Percentiles rank a stretch among this genome's conserved stretches.
Conservation (phyloP, 768 basidiomycete species). For the Sutorius australiensis region DNA sequence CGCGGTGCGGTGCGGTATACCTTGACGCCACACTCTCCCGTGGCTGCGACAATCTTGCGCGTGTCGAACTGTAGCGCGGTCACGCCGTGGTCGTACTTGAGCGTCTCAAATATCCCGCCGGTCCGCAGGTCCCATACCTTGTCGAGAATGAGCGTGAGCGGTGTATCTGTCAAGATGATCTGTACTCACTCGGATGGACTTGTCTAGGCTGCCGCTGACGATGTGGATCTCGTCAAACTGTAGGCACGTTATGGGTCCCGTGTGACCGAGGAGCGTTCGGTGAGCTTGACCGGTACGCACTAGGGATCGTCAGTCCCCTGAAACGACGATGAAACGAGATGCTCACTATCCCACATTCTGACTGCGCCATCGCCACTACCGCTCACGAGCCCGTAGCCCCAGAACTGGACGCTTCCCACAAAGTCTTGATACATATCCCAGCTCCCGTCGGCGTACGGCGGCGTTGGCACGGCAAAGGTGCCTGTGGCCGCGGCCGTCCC, state of each 20-base stretch:
- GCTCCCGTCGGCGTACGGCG: constrained; percentile 83
- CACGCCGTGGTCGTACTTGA: constrained; percentile 87
- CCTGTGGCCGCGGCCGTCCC: constrained; percentile 54
- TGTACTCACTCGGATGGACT: constrained; percentile 73
- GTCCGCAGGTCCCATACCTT: constrained; percentile 97
- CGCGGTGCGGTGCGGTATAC: constrained; percentile 36
- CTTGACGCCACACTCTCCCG: constrained; percentile 92
- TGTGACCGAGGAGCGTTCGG: constrained; percentile 89
- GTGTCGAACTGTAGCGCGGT: constrained; percentile 93
- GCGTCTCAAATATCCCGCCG: constrained; percentile 82
- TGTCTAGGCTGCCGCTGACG: constrained; percentile 90
- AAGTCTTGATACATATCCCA: constrained; percentile 98
- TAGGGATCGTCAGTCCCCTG: constrained; percentile 28
- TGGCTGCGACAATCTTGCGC: constrained; percentile 86
- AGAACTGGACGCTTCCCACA: constrained; percentile 96
- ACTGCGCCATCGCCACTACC: constrained; percentile 97
- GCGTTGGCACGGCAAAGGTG: constrained; percentile 76
- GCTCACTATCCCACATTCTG: constrained; percentile 98
- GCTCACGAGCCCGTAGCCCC: constrained; percentile 96
- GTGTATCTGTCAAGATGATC: not conserved
- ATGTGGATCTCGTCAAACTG: constrained; percentile 97
- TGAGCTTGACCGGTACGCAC: constrained; percentile 99
- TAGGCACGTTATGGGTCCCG: constrained; percentile 86
- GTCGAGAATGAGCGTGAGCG: constrained; percentile 1
- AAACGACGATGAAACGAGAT: not conserved